Conservation (phyloP, 306 rosid species). For the Casuarina glauca region DNA sequence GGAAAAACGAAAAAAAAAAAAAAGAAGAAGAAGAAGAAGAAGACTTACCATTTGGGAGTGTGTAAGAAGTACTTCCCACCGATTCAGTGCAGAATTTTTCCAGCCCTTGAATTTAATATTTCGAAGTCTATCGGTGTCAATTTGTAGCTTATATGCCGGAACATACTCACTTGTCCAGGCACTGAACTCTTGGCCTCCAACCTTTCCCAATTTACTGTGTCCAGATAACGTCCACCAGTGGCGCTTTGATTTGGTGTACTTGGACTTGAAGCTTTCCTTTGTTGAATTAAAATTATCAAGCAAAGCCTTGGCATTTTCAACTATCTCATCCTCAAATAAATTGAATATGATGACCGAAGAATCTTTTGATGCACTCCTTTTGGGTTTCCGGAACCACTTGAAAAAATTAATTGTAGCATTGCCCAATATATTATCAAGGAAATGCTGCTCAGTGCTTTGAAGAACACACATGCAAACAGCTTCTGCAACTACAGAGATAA, state of each 20-base stretch:
- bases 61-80: conserved; percentile 86
- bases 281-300: conserved; percentile 51
- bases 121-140: conserved; percentile 50
- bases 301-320: conserved; percentile 73
- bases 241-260: conserved; percentile 39
- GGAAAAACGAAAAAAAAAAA: conserved; percentile 11
- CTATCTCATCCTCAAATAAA: conserved; percentile 71
- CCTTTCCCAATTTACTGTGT: conserved; percentile 64
- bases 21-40: no score
- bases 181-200: conserved; percentile 82
- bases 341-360: conserved; percentile 59
- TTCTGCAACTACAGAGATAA: conserved; percentile 74
- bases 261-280: conserved; percentile 43
- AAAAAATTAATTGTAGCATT: conserved; percentile 46
- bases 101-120: conserved; percentile 72
- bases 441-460: conserved; percentile 61
- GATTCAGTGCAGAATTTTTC: conserved; percentile 62
- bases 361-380: conserved; percentile 60
- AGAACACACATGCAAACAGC: conserved; percentile 73
- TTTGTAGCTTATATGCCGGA: conserved; percentile 75
- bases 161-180: conserved; percentile 82
- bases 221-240: conserved; percentile 69
- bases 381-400: conserved; percentile 61
- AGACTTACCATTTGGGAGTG: conserved; percentile 90
- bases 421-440: conserved; percentile 49